Conservation (phyloP, 2,329 filamentous ascomycete species). For the Colletotrichum cordylinicola region DNA sequence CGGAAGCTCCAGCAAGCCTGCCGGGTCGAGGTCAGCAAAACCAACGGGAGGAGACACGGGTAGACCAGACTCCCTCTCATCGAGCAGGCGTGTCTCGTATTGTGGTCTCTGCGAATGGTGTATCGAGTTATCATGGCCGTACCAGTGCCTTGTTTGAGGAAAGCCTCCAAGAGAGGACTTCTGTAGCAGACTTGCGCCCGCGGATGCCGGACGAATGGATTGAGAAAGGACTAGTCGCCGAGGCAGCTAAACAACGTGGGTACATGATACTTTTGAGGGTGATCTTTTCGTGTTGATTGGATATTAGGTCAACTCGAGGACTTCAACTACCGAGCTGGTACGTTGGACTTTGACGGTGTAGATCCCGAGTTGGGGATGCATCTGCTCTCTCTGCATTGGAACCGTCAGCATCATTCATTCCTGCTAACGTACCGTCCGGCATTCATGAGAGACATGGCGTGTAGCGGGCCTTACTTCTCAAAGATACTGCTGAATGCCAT, state of each 20-base stretch:
- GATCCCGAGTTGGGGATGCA: constrained; percentile 57
- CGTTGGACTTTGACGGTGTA: constrained; percentile 61
- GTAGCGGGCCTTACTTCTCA: constrained; percentile 61
- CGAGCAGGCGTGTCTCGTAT: constrained; percentile 37
- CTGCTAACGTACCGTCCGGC: constrained; percentile 56
- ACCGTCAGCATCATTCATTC: constrained; percentile 55
- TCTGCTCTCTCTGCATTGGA: constrained; percentile 57
- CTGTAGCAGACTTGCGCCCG: constrained; percentile 22
- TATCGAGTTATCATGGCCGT: constrained; percentile 53
- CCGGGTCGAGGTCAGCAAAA: background rate
- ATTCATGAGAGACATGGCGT: constrained; percentile 60
- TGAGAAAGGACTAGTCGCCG: constrained; percentile 50
- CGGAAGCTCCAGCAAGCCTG: background rate
- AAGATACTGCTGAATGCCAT: constrained; percentile 62
- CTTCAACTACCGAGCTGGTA: constrained; percentile 48
- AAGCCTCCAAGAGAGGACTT: constrained; percentile 24
- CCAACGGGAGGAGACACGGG: background rate
- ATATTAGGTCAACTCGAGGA: constrained; percentile 50
- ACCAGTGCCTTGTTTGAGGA: constrained; percentile 56
- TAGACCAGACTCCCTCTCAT: background rate
- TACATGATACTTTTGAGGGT: background rate
- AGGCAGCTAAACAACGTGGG: constrained; percentile 49
- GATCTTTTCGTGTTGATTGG: background rate
- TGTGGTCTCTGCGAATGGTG: constrained; percentile 42
- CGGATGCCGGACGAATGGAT: constrained; percentile 44